Evolutionary conservation across 2,329 filamentous ascomycete species (phyloP).

Genomic region (Pseudocercospora eumusae): DNA sequence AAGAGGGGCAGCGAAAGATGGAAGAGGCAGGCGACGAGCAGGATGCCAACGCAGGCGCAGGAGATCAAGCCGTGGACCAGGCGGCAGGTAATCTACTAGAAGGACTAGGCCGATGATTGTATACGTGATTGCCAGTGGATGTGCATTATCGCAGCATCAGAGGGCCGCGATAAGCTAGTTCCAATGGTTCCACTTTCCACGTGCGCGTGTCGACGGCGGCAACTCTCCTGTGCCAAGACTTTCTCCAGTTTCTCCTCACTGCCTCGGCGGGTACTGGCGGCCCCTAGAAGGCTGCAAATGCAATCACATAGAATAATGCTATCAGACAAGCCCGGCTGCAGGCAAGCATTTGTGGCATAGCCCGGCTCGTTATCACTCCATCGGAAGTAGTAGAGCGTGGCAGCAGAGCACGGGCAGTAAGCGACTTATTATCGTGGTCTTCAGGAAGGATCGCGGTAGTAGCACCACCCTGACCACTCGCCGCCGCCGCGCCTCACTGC

Average conservation of each 20-base stretch:
- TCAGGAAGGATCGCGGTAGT: constrained; percentile 8
- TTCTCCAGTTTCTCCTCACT: too few relatives aligned
- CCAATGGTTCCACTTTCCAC: constrained; percentile 2
- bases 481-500: constrained; percentile 16
- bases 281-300: too few relatives aligned
- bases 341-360: constrained; percentile 3
- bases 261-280: too few relatives aligned
- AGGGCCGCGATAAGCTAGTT: background rate
- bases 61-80: constrained; percentile 11
- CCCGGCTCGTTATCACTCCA: constrained; percentile 10
- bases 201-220: background rate
- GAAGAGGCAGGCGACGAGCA: constrained; percentile 27
- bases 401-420: constrained; percentile 6
- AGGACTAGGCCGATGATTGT: background rate
- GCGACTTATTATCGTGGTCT: constrained; percentile 3
- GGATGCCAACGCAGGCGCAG: constrained; percentile 15
- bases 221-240: background rate
- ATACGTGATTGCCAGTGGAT: too few relatives aligned
- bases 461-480: constrained; percentile 12
- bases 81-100: background rate
- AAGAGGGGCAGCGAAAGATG: constrained; percentile 23
- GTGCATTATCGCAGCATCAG: background rate
- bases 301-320: too few relatives aligned
- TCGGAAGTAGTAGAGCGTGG: background rate
- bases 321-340: too few relatives aligned